These are phyloP conservation scores for Trichophyton benhamiae DNA, from an alignment of 2,329 filamentous ascomycete genomes.

Conservation along the genomic window DNA sequence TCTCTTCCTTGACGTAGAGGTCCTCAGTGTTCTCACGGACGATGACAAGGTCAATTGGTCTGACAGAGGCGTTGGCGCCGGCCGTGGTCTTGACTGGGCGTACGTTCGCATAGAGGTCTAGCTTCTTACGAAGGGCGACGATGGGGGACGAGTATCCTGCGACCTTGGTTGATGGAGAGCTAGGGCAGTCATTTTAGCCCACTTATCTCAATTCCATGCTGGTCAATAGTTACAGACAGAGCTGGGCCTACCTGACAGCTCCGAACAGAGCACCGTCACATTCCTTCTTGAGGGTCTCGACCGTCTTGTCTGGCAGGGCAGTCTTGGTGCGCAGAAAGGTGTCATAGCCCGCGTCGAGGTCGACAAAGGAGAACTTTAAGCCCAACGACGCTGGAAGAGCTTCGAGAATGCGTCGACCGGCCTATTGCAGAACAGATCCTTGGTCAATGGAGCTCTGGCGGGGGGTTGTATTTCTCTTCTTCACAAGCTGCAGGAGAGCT, in stretches of 20 bases:
- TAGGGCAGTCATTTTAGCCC: constrained; percentile 19
- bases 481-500: background rate
- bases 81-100: constrained; percentile 80
- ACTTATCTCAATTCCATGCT: background rate
- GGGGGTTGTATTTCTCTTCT: background rate
- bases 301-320: constrained; percentile 80
- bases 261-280: constrained; percentile 96
- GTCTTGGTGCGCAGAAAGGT: constrained; percentile 82
- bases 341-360: constrained; percentile 86
- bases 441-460: constrained; percentile 6
- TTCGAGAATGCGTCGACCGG: constrained; percentile 82
- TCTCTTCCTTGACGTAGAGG: constrained; percentile 94
- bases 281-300: constrained; percentile 75
- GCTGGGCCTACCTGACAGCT: constrained; percentile 54
- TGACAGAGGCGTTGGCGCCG: constrained; percentile 32
- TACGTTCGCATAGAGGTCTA: constrained; percentile 94
- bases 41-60: constrained; percentile 89
- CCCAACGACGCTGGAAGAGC: constrained; percentile 81
- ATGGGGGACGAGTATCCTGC: constrained; percentile 95
- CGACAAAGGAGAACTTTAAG: constrained; percentile 85
- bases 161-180: constrained; percentile 76
- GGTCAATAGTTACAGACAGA: background rate
- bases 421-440: constrained; percentile 24
- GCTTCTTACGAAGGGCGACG: constrained; percentile 86
- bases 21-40: constrained; percentile 99